Evolutionary conservation across 345 rosid species (phyloP), one percentile per base, ranked within the genome.

Genomic region (Linum trigynum): DNA sequence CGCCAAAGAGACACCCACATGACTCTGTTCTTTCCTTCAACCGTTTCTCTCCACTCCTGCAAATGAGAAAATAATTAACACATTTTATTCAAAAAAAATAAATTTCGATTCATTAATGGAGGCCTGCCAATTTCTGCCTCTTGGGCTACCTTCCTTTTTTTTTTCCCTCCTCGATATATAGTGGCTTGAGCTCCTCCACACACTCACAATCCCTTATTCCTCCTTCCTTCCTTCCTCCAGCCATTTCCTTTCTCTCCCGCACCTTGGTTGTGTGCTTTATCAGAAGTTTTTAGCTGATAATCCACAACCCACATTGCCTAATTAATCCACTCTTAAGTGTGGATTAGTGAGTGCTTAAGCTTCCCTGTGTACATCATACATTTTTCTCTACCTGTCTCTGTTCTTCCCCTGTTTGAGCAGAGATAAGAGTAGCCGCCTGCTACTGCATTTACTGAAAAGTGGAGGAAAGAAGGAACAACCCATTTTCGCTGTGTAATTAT

Each of bases 1-100:
- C 67, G 82, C 70, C 85, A 72, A 69, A 69, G 73, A 48, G 61
- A 69, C 77, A 69, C 73, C 81, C 97, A 82, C 97, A 86, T 88
- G 88, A 73, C 76, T 64, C 82, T 79, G 84, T 74, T 78, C 68
- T 71, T 79, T 61, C 78, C 63, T 75, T 72, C 78, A 70, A 71
- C 82, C 60, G 78, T 66, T 72, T 64, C 62, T 36, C 37, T 4
- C 5, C 75, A 74, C 66, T 57, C 66, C 43, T 74, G 42, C 40
- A 55, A 58, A 41, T 59, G 16, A 32, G 3, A 73, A 63, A 62
- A 3, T 15, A 23, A 16, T 37, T 4, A 53, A 17, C 40, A 63
- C 8, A 39, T 53, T 40, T 57, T 53, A 8, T 35, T 35, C 42
- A 50, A 63, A 42, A 36, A 42, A 65, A 61, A 75, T 45, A 59